Percentiles rank a stretch among this genome's conserved stretches.
Conservation (phyloP, 129 eudicot species). For the Erigeron canadensis region DNA sequence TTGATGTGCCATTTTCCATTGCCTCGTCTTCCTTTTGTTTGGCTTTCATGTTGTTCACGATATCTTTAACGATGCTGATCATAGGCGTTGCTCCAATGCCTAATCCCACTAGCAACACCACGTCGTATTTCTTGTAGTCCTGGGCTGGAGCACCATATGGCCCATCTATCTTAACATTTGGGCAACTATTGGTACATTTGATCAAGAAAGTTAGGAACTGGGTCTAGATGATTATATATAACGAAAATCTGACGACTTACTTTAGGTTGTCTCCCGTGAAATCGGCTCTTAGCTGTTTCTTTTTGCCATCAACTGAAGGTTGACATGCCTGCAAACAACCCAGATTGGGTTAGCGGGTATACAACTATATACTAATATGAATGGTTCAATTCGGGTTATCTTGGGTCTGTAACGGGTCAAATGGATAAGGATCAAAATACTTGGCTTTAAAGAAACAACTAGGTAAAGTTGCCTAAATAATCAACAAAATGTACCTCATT, state of each 20-base stretch:
- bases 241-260: slow-evolving; percentile 23
- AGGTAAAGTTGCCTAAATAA: too few species aligned
- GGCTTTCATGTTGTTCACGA: slow-evolving; percentile 55
- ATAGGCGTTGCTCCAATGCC: slow-evolving; percentile 89
- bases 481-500: slow-evolving; percentile 30
- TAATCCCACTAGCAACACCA: slow-evolving; percentile 65
- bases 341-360: slow-evolving; percentile 1
- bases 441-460: neutral
- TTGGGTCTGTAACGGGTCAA: neutral
- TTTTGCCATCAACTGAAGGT: slow-evolving; percentile 43
- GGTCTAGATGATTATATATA: neutral
- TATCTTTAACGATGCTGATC: slow-evolving; percentile 83
- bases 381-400: neutral
- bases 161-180: slow-evolving; percentile 65
- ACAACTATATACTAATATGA: neutral
- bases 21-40: slow-evolving; percentile 42
- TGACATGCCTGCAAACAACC: slow-evolving; percentile 38
- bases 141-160: slow-evolving; percentile 87
- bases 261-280: slow-evolving; percentile 32
- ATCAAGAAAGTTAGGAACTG: neutral
- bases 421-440: neutral
- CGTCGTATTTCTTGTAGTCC: slow-evolving; percentile 70
- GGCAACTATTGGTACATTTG: slow-evolving; percentile 37
- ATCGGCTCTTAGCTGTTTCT: slow-evolving; percentile 47
- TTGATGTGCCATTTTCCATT: slow-evolving; percentile 37